Percentiles rank a stretch among this genome's conserved stretches.
Evolutionary conservation across 495 filamentous ascomycete genomes (phyloP).

Genomic region (Aspergillus nanangensis): DNA sequence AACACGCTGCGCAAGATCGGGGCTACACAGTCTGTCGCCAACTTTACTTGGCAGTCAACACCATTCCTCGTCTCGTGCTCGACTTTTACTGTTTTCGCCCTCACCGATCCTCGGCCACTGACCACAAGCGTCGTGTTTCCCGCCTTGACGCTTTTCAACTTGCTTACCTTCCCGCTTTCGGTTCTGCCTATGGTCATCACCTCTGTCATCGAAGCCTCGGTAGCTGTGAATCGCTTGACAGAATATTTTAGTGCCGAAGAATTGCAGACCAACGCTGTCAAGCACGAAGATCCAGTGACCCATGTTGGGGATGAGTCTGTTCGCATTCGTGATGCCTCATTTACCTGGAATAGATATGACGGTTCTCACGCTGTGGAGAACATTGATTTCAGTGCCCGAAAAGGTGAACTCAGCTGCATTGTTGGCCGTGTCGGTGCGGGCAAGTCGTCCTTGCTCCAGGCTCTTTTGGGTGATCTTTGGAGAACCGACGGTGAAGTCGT

Average conservation of each 20-base stretch:
- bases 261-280: conserved; percentile 79
- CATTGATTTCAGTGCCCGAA: conserved; percentile 81
- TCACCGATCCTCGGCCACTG: conserved; percentile 72
- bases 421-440: conserved; percentile 93
- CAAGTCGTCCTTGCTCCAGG: conserved; percentile 87
- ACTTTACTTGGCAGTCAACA: conserved; percentile 99
- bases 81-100: conserved; percentile 91
- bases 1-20: conserved; percentile 96
- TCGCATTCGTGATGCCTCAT: conserved; percentile 75
- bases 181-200: conserved; percentile 98
- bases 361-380: conserved; percentile 58
- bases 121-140: conserved; percentile 96
- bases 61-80: conserved; percentile 97
- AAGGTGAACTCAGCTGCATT: conserved; percentile 88
- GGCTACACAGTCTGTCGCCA: conserved; percentile 86
- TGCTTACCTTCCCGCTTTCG: conserved; percentile 91
- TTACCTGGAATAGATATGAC: conserved; percentile 89
- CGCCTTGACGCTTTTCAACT: conserved; percentile 84
- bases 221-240: conserved; percentile 83
- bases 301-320: conserved; percentile 82
- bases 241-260: conserved; percentile 86
- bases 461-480: conserved; percentile 85
- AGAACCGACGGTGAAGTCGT: conserved; percentile 82
- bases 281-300: conserved; percentile 58
- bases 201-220: conserved; percentile 89